Evolutionary conservation across 1,284 basidiomycete genomes (phyloP).

Genomic region (Pseudozyma thailandica): DNA sequence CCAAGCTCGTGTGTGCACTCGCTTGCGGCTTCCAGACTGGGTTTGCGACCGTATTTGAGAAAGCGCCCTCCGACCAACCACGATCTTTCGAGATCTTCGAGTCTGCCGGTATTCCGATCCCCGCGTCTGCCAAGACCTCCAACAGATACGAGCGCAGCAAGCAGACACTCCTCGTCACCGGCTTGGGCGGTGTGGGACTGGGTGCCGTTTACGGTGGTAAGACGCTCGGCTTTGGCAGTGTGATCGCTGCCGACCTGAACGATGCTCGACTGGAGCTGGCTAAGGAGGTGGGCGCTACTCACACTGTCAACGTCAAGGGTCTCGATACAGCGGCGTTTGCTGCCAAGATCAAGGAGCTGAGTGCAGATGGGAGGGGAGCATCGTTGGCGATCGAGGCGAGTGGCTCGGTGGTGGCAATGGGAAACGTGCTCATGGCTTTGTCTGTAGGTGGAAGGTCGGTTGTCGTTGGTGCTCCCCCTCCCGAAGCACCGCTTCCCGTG

Average conservation of each 20-base stretch:
- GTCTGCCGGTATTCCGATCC: slow-evolving; percentile 9
- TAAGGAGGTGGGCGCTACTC: slow-evolving; percentile 24
- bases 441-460: slow-evolving; percentile 19
- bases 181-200: slow-evolving; percentile 24
- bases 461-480: slow-evolving; percentile 17
- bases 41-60: slow-evolving; percentile 31
- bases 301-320: slow-evolving; percentile 20
- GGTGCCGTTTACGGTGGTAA: slow-evolving; percentile 30
- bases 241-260: slow-evolving; percentile 28
- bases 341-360: slow-evolving; percentile 23
- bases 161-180: slow-evolving; percentile 28
- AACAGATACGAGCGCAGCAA: slow-evolving; percentile 14
- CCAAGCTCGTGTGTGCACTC: slow-evolving; percentile 25
- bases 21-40: slow-evolving; percentile 37
- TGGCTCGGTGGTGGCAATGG: slow-evolving; percentile 14
- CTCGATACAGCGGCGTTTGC: slow-evolving; percentile 14
- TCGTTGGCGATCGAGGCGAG: slow-evolving; percentile 24
- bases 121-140: slow-evolving; percentile 7
- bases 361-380: slow-evolving; percentile 24
- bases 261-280: slow-evolving; percentile 23
- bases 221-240: slow-evolving; percentile 16
- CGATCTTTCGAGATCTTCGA: slow-evolving; percentile 25
- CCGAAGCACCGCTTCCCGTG: slow-evolving; percentile 7
- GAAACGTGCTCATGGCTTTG: slow-evolving; percentile 15
- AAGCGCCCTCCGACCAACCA: slow-evolving; percentile 19